Conservation (phyloP, 2,329 filamentous ascomycete species). For the Pestalotiopsis sp. region DNA sequence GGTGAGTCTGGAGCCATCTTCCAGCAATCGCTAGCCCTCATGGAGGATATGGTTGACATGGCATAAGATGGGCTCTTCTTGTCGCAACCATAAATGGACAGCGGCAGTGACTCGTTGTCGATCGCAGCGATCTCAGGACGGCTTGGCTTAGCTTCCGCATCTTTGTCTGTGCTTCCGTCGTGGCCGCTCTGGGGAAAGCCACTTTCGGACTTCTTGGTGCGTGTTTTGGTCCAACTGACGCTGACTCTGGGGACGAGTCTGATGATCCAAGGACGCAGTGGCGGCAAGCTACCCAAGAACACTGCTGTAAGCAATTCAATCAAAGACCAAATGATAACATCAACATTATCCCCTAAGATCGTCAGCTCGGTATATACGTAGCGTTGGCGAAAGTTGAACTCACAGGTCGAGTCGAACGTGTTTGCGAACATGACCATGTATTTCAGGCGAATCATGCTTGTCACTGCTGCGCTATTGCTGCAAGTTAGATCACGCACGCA, state of each 20-base stretch:
- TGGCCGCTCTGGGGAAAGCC: not conserved
- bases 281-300: not conserved
- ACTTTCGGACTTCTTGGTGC: not conserved
- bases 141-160: not conserved
- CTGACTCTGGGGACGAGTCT: not conserved
- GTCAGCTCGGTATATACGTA: too few species aligned
- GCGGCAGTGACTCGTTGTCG: not conserved
- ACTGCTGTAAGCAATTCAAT: not conserved
- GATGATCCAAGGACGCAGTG: not conserved
- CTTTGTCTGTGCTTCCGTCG: not conserved
- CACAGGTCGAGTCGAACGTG: not conserved
- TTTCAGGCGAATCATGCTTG: not conserved
- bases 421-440: not conserved
- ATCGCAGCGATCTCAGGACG: not conserved
- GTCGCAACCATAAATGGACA: not conserved
- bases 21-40: not conserved
- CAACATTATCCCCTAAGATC: not conserved
- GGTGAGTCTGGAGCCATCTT: not conserved
- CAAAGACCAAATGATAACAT: not conserved
- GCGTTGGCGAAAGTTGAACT: not conserved
- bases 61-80: not conserved
- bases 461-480: not conserved
- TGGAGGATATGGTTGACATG: not conserved
- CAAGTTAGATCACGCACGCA: not conserved
- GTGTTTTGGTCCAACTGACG: not conserved